phyloP scores from a whole-genome alignment of 495 filamentous ascomycete genomes.

The Recurvomyces mirabilis region DNA sequence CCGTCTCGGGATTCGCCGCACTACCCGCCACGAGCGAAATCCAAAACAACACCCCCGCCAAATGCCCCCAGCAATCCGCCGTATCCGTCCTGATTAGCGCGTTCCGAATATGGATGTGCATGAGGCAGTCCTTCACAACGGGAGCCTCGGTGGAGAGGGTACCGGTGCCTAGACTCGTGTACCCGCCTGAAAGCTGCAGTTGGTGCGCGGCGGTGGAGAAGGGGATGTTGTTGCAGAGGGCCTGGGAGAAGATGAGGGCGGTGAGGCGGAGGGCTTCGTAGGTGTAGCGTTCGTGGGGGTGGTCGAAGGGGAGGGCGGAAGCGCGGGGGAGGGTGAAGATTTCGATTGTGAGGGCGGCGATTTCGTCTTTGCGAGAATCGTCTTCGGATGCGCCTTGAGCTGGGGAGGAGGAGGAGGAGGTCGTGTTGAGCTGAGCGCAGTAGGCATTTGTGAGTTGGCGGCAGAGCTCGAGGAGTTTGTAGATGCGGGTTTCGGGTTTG shows the following conservation, averaged over 20 bases:
- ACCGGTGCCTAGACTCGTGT: conserved; percentile 4
- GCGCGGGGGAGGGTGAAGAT: conserved; percentile 1
- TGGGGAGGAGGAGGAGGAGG: not conserved
- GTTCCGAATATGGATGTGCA: conserved; percentile 7
- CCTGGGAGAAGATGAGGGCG: conserved; percentile 21
- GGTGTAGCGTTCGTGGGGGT: conserved; percentile 19
- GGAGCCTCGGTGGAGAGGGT: not conserved
- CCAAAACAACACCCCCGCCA: conserved; percentile 29
- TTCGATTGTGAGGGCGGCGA: not conserved
- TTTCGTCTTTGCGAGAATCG: not conserved
- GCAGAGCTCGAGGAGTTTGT: too few species aligned
- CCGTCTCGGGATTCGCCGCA: conserved; percentile 11
- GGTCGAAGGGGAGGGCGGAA: not conserved
- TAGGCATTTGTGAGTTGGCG: too few species aligned
- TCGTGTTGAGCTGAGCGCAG: not conserved
- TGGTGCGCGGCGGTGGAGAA: conserved; percentile 28
- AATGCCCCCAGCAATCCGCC: conserved; percentile 23
- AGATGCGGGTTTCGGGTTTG: too few species aligned
- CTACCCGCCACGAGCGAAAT: conserved; percentile 23
- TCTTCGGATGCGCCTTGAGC: not conserved
- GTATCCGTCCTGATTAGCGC: conserved; percentile 13
- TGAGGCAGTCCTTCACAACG: not conserved
- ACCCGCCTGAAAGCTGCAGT: conserved; percentile 22
- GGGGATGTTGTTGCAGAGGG: conserved; percentile 27
- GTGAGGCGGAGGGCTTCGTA: conserved; percentile 26